Evolutionary conservation across 352 stramenopile species (phyloP).

Genomic region (Blastocystis hominis): DNA sequence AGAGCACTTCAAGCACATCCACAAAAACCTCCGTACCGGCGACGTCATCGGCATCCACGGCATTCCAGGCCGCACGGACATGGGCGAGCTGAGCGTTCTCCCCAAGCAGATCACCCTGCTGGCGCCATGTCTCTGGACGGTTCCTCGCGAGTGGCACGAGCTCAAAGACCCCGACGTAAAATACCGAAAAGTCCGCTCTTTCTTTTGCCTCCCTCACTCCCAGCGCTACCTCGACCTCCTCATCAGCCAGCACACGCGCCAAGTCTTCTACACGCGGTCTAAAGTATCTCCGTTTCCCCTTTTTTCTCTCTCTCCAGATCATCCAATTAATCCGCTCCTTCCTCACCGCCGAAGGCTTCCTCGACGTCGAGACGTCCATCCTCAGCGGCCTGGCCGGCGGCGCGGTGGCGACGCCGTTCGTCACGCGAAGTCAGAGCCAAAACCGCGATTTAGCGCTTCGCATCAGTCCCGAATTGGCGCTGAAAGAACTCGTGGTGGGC

Average conservation of each 20-base stretch:
- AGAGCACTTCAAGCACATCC: neutral
- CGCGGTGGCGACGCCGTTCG: slow-evolving; percentile 89
- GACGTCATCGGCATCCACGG: slow-evolving; percentile 64
- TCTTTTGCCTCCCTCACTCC: slow-evolving; percentile 69
- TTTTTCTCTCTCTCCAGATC: slow-evolving; percentile 71
- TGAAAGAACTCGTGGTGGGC: slow-evolving; percentile 91
- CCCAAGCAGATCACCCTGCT: slow-evolving; percentile 69
- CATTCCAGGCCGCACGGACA: slow-evolving; percentile 72
- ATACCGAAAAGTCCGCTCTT: slow-evolving; percentile 60
- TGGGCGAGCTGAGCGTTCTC: slow-evolving; percentile 74
- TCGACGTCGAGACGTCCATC: slow-evolving; percentile 96
- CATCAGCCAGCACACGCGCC: slow-evolving; percentile 81
- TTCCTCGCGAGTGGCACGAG: slow-evolving; percentile 70
- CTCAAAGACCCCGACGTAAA: slow-evolving; percentile 66
- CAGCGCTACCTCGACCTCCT: slow-evolving; percentile 90
- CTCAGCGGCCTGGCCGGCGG: slow-evolving; percentile 86
- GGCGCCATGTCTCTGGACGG: slow-evolving; percentile 74
- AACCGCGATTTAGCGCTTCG: slow-evolving; percentile 89
- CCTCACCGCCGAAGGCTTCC: slow-evolving; percentile 68
- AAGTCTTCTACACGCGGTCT: slow-evolving; percentile 77
- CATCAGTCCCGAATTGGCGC: slow-evolving; percentile 89
- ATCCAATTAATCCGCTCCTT: slow-evolving; percentile 70
- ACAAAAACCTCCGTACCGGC: slow-evolving; percentile 48
- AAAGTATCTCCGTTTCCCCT: neutral
- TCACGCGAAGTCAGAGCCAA: slow-evolving; percentile 85